A percentile compares a stretch with the other conserved stretches of the same genome.
phyloP scores from a whole-genome alignment of 495 filamentous ascomycete species.

The Bacidia rubella region DNA sequence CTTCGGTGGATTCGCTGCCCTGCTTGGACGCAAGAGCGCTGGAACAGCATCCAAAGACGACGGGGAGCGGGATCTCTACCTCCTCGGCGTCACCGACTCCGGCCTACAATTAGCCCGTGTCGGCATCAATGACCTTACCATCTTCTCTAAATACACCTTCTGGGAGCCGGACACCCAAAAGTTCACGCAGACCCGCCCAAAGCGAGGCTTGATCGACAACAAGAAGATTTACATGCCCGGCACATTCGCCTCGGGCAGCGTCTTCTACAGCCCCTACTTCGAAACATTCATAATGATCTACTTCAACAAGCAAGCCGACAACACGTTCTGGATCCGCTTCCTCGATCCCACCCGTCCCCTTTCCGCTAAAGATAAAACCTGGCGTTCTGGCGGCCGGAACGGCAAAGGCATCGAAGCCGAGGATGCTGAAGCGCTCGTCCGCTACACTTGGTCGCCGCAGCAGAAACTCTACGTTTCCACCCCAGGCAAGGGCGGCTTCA shows the following conservation, averaged over 20 bases:
- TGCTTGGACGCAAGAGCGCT: slow-evolving; percentile 15
- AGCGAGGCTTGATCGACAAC: slow-evolving; percentile 8
- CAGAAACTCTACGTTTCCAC: slow-evolving; percentile 19
- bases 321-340: slow-evolving; percentile 22
- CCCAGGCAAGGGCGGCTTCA: slow-evolving; percentile 20
- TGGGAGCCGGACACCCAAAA: slow-evolving; percentile 13
- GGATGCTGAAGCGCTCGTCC: slow-evolving; percentile 20
- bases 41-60: slow-evolving; percentile 2
- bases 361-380: slow-evolving; percentile 4
- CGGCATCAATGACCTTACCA: slow-evolving; percentile 14
- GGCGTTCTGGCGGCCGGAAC: slow-evolving; percentile 15
- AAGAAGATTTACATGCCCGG: slow-evolving; percentile 17
- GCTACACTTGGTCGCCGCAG: slow-evolving; percentile 20
- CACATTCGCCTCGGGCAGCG: slow-evolving; percentile 19
- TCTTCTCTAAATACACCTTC: slow-evolving; percentile 15
- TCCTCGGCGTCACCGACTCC: slow-evolving; percentile 13
- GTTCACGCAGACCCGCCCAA: slow-evolving; percentile 12
- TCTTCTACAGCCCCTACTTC: slow-evolving; percentile 26
- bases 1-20: slow-evolving; percentile 17
- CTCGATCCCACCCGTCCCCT: slow-evolving; percentile 18
- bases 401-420: slow-evolving; percentile 18
- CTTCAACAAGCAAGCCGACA: slow-evolving; percentile 23
- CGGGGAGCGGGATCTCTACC: slow-evolving; percentile 17
- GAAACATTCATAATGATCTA: slow-evolving; percentile 23
- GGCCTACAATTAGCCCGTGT: slow-evolving; percentile 19